A percentile compares a stretch with the other conserved stretches of the same genome.
Conservation (phyloP, 371 early-diverging fungal species). For the Dinochytrium kinnereticum region DNA sequence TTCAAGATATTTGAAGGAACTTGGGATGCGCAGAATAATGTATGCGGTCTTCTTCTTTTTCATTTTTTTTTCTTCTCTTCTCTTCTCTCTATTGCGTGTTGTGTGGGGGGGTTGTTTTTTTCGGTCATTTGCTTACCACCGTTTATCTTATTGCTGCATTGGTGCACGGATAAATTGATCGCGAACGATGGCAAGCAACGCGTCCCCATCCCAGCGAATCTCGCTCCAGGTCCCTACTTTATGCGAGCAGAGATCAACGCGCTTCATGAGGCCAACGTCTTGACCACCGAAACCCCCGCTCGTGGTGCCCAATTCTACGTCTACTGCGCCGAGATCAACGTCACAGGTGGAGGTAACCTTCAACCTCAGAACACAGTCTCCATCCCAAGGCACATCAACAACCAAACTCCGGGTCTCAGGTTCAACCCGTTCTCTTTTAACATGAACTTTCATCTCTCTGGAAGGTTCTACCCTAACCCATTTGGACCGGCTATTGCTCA, state of each 20-base stretch:
- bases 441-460: neutral
- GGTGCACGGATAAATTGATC: conserved; percentile 24
- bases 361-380: neutral
- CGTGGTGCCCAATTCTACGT: conserved; percentile 10
- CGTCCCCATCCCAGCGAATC: conserved; percentile 20
- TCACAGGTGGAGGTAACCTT: neutral
- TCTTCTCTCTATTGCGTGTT: no score
- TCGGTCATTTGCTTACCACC: no score
- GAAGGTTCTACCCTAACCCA: neutral
- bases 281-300: neutral
- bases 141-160: conserved; percentile 7
- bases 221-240: conserved; percentile 27
- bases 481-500: neutral
- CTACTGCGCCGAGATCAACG: neutral
- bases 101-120: no score
- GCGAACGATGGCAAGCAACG: conserved; percentile 20
- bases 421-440: neutral
- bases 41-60: neutral
- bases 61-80: neutral
- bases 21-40: neutral
- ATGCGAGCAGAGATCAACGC: conserved; percentile 25
- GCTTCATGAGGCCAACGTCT: conserved; percentile 19
- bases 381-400: neutral
- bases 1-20: conserved; percentile 28
- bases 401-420: conserved; percentile 1